Conservation (phyloP, 495 filamentous ascomycete genomes). For the Podospora anserina region DNA sequence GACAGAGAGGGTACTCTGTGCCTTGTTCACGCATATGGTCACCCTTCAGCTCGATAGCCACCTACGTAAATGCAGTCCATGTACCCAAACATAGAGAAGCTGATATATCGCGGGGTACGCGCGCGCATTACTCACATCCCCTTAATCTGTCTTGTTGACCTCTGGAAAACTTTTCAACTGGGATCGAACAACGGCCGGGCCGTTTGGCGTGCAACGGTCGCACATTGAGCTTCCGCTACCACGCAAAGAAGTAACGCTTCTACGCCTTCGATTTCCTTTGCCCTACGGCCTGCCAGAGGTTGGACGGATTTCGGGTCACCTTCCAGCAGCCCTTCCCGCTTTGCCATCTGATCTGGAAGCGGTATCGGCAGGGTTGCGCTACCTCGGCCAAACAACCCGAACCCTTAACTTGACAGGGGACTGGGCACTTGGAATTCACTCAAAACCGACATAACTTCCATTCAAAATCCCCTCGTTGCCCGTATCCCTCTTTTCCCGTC, state of each 20-base stretch:
- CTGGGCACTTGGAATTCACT: neutral
- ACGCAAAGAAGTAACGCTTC: neutral
- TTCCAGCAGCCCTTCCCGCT: conserved; percentile 3
- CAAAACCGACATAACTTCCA: neutral
- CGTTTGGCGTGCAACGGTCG: neutral
- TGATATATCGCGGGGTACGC: neutral
- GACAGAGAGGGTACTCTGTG: neutral
- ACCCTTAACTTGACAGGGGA: neutral
- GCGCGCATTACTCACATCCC: neutral
- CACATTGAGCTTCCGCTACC: neutral
- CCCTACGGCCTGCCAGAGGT: no score
- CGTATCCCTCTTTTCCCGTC: neutral
- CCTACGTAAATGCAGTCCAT: neutral
- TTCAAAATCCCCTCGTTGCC: neutral
- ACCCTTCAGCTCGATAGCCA: neutral
- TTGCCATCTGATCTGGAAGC: conserved; percentile 5
- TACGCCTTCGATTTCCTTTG: neutral
- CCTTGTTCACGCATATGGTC: neutral
- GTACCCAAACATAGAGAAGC: neutral
- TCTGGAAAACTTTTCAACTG: neutral
- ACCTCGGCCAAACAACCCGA: neutral
- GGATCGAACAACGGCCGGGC: neutral
- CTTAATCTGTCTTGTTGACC: neutral
- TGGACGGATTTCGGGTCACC: conserved; percentile 2
- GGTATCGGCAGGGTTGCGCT: conserved; percentile 14